Evolutionary conservation across 148 eudicot species (phyloP), one percentile per base, ranked within the genome.

Genomic region (Simmondsia chinensis): DNA sequence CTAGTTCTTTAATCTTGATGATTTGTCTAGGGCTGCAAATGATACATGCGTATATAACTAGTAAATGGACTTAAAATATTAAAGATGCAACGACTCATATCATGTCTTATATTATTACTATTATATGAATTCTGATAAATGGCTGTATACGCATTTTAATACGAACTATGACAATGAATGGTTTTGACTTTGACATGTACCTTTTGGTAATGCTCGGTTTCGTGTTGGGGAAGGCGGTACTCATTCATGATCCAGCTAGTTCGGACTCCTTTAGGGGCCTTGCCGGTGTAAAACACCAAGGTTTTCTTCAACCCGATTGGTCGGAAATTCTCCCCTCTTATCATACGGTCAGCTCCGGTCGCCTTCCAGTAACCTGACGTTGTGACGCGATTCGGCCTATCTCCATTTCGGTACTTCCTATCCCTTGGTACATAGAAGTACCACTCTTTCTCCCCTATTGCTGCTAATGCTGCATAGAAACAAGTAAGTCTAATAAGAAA

Each of bases 211-310:
- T 72, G 72, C n/a, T n/a, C n/a, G n/a, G n/a, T n/a, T 52, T 76
- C 78, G 25, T 75, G 79, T 1, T 75, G 87, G 0, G 87, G 87
- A 36, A 80, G 46, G 6, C 87, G 82, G 11, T 80, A 80, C 28
- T 80, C 87, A 27, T 76, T 80, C 87, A 80, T 80, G 62, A 80
- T 80, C 87, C 87, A 80, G 41, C 82, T 76, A 5, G 66, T 72
- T 33, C 82, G 59, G 41, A 80, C 70, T 7, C 87, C 87, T 48
- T 76, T 80, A 0, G 87, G 87, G 21, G 87, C 87, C 42, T 76
- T 75, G 4, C 87, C 87, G 3, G 70, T 61, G 65, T 80, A 80
- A 54, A 80, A 80, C 54, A 76, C 83, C 5, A 76, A 63, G 2
- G 83, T 77, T 21, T 76, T 76, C 45, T 76, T 76, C 11, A 76